Evolutionary conservation across 495 filamentous ascomycete genomes (phyloP).

Genomic region (Penicillium subrubescens): DNA sequence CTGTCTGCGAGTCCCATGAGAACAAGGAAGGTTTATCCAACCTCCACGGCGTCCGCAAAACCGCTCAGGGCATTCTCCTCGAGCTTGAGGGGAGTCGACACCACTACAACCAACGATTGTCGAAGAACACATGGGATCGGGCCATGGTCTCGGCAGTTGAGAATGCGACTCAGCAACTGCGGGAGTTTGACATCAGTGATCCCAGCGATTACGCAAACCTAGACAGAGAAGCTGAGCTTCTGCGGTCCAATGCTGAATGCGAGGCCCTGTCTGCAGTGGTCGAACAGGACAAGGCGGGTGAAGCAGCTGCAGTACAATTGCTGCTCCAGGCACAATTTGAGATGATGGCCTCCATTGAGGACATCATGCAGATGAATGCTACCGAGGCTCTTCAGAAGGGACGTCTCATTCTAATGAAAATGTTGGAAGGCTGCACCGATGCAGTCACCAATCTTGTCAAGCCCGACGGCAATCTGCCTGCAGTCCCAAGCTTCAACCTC

Average conservation of each 20-base stretch:
- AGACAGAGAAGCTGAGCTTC: conserved; percentile 76
- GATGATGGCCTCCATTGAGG: conserved; percentile 76
- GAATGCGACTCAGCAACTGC: conserved; percentile 77
- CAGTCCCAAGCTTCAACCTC: conserved; percentile 42
- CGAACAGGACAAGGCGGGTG: conserved; percentile 81
- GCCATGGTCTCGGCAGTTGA: conserved; percentile 84
- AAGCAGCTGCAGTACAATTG: conserved; percentile 74
- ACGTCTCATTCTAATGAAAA: conserved; percentile 72
- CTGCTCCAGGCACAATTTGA: conserved; percentile 91
- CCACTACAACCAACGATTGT: conserved; percentile 81
- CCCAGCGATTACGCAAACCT: conserved; percentile 71
- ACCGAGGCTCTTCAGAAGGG: conserved; percentile 78
- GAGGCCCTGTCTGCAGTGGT: conserved; percentile 76
- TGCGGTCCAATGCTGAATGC: conserved; percentile 80
- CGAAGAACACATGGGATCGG: conserved; percentile 82
- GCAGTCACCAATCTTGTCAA: conserved; percentile 83
- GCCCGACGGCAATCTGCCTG: conserved; percentile 74
- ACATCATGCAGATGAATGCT: conserved; percentile 78
- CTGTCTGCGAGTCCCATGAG: conserved; percentile 71
- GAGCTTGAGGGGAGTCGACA: conserved; percentile 89
- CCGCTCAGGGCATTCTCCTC: conserved; percentile 80
- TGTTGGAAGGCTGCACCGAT: conserved; percentile 73
- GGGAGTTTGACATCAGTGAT: conserved; percentile 71
- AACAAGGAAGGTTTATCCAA: conserved; percentile 65
- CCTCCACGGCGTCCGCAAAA: conserved; percentile 77